These are phyloP conservation scores for Byssoonygena ceratinophila DNA, from an alignment of 2,329 filamentous ascomycete species.

Conservation along the genomic window DNA sequence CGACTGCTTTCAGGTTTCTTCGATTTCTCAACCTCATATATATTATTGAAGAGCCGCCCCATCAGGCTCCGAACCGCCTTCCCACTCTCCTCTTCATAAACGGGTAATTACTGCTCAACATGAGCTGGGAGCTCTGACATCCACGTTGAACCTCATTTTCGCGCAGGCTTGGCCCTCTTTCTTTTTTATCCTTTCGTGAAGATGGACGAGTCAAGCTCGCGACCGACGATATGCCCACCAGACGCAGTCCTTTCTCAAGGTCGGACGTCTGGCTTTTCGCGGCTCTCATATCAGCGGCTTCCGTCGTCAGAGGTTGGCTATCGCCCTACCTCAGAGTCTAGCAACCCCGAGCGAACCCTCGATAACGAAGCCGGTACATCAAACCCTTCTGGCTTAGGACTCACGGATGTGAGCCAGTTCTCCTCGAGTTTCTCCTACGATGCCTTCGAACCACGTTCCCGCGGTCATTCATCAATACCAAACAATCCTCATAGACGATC, in stretches of 20 bases:
- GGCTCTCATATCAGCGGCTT: slow-evolving; percentile 5
- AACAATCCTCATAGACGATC: not conserved
- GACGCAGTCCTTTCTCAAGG: not conserved
- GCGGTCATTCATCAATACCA: not conserved
- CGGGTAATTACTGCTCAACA: too few species aligned
- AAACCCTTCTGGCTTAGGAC: not conserved
- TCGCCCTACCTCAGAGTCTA: not conserved
- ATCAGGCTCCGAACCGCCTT: not conserved
- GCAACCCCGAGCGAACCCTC: not conserved
- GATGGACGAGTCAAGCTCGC: not conserved
- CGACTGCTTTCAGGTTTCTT: too few species aligned
- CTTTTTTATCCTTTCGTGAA: too few species aligned
- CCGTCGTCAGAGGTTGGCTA: not conserved
- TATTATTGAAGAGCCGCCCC: too few species aligned
- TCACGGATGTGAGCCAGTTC: not conserved
- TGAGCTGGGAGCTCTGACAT: not conserved
- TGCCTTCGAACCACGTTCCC: not conserved
- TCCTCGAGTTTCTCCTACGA: not conserved
- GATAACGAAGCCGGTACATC: not conserved
- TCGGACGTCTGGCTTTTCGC: not conserved
- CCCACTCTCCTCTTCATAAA: too few species aligned
- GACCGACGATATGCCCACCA: not conserved
- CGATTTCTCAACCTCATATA: too few species aligned
- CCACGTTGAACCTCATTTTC: not conserved
- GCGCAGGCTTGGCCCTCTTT: not conserved